Percentiles rank a stretch among this genome's conserved stretches.
phyloP scores from a whole-genome alignment of 352 stramenopile species.

The Phytophthora melonis region DNA sequence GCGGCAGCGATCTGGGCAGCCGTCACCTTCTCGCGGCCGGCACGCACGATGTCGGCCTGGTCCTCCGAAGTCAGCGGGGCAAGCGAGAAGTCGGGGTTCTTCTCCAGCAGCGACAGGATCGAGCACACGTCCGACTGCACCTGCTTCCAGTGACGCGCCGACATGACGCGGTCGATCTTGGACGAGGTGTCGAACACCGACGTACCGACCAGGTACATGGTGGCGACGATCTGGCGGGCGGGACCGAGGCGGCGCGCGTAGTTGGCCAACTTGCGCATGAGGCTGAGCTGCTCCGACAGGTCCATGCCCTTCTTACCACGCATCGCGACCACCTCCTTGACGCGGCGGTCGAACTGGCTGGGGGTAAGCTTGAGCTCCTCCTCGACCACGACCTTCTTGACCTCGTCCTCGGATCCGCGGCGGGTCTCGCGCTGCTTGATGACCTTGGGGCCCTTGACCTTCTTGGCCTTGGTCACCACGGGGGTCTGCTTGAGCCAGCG shows the following conservation, averaged over 20 bases:
- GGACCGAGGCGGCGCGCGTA: slow-evolving; percentile 81
- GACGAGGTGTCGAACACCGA: slow-evolving; percentile 85
- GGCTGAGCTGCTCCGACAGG: slow-evolving; percentile 71
- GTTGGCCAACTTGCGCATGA: slow-evolving; percentile 83
- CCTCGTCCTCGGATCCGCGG: slow-evolving; percentile 53
- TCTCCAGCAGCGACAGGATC: slow-evolving; percentile 81
- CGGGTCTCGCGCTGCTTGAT: slow-evolving; percentile 62
- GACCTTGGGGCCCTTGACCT: slow-evolving; percentile 50
- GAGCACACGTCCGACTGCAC: slow-evolving; percentile 69
- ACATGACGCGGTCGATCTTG: slow-evolving; percentile 91
- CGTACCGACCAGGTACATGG: slow-evolving; percentile 85
- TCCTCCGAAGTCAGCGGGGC: slow-evolving; percentile 81
- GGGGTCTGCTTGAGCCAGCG: slow-evolving; percentile 96
- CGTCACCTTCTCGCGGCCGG: slow-evolving; percentile 72
- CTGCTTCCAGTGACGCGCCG: slow-evolving; percentile 77
- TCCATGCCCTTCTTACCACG: slow-evolving; percentile 88
- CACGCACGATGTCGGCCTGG: slow-evolving; percentile 85
- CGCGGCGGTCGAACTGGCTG: slow-evolving; percentile 82
- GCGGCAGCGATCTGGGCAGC: slow-evolving; percentile 62
- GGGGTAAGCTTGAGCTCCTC: slow-evolving; percentile 85
- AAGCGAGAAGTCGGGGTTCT: slow-evolving; percentile 85
- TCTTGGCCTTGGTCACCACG: slow-evolving; percentile 68
- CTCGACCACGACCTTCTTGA: slow-evolving; percentile 68
- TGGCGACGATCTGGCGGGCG: slow-evolving; percentile 77
- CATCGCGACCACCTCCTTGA: slow-evolving; percentile 88